Evolutionary conservation across 2,329 filamentous ascomycete genomes (phyloP), one percentile per base, ranked within the genome.

Genomic region (Xenosphaeropsis pyriputrescens): DNA sequence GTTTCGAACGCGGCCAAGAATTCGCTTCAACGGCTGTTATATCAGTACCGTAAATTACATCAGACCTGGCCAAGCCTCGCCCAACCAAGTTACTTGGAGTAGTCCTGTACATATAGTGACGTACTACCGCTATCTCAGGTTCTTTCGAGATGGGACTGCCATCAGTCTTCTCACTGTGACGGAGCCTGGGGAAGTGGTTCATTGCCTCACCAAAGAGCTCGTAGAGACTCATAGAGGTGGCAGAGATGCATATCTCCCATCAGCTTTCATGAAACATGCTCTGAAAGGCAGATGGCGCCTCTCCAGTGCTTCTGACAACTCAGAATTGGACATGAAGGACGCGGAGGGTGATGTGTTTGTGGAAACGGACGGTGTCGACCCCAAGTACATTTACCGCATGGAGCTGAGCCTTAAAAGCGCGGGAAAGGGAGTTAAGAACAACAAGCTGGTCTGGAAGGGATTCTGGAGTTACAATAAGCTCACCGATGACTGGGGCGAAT

Each of bases 1-100:
- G 64, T 93, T 94, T 62, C 83, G 81, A 30, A 64, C 67, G 5
- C 80, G 86, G 12, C 89, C 91, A 2, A 79, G 91, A 32, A 70
- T 96, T 42, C 84, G 91, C 41, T 98, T 93, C 66, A 91, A 91
- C 51, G 91, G 91, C 18, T 82, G 85, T 59, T 98, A 98, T 62
- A 96, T 98, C 58, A 85, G 78, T 57, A 96, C 89, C 0, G 86
- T 94, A 41, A 96, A 96, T 62, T 98, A 98, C 60, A 76, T 85
- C 36, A 82, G 91, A 17, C 65, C 85, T 0, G 91, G 91, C 22
- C 81, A 81, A 41, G 69, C 78, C 9, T 78, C 75, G 3, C 69
- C 72, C 15, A 79, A 77, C 45, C 77, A 76, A 39, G 62, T 80
- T 14, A 79, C 82, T 1, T 94, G 88, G 85, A 64, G 65, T 34